Evolutionary conservation across 768 basidiomycete genomes (phyloP), one percentile per base, ranked within the genome.

Genomic region (Lentinula sp.): DNA sequence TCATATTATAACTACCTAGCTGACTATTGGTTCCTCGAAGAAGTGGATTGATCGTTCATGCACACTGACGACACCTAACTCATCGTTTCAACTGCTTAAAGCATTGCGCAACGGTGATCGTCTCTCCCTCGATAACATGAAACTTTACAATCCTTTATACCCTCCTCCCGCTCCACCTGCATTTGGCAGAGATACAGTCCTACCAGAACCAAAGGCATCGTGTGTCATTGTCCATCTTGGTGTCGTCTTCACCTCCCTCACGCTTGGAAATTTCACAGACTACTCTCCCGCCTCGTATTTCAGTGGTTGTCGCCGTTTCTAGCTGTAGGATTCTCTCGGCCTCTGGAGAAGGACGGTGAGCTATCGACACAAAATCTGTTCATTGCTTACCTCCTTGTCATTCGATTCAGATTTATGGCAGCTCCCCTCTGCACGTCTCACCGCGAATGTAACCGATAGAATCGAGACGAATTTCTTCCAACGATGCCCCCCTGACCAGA

Each of bases 281-380:
- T 59, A 33, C 61, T 76, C 10, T 81, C 81, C 7, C 71, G 68
- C 45, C 67, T 81, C 8, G 41, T 78, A 12, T 80, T 83, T 60
- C 70, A 72, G 20, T 83, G 82, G 82, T 68, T 85, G 6, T 73
- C 68, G 39, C 76, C 81, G 7, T 71, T 85, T 50, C 66, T 85
- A 7, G 63, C 67, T 18, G 81, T 82, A 36, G 82, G 82, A 28
- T 83, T 74, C 61, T 75, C 79, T 8, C 69, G 82, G 41, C 82
- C 82, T 2, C 62, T 83, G n/a, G 70, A 81, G 67, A 74, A 77
- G 65, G 76, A 81, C 59, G 82, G 82, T 79, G 56, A 6, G 67
- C 61, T 23, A 57, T 57, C 15, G 5, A 43, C 41, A 28, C 8
- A 20, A 9, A 48, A 32, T 4, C 15, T 23, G 3, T 43, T 16